Base-by-base conservation (phyloP, 2,329 filamentous ascomycete species). In the Rhinocladiella mackenziei region DNA sequence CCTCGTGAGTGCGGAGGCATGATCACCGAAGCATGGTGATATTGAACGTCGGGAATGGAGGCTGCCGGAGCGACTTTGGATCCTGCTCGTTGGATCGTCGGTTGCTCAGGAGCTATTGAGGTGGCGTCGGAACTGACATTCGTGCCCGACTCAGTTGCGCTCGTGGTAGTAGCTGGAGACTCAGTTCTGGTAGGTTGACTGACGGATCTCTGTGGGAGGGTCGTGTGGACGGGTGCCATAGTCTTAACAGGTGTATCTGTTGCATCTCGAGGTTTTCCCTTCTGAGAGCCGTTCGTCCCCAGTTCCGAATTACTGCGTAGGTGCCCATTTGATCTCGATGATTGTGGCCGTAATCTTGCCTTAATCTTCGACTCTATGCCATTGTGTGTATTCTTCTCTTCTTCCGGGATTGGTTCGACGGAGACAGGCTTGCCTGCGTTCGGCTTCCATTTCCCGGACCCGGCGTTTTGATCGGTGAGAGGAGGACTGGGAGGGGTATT, bases 401-500 rank as follows among this genome's bases (percentile, higher is more conserved):
- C 59, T 25, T 60, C 47, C 25, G 35, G 33, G 30, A 50, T 60
- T 33, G 48, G 60, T 50, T 55, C 62, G 56, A 56, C 54, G 1
- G 38, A 49, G 2, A 50, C 50, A 2, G 51, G 47, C 23, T 40
- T 65, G 6, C 61, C 57, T 9, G 59, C 59, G 20, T 58, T 51
- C n/a, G 60, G 48, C 46, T 62, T 66, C 43, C 60, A 63, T 49
- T 63, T 66, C 30, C 59, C 59, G 22, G 62, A 61, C 9, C 62
- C 62, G 19, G 60, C 56, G 45, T 68, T 52, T 43, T 52, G 66
- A 32, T 72, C 69, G 7, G 70, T 73, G 50, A 73, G 61, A 5
- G 71, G 71, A 4, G 71, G 71, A 39, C 70, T 74, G 10, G 70
- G 71, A 41, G 70, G 69, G 20, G 66, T 64, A 51, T 65, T 58